A percentile compares a stretch with the other conserved stretches of the same genome.
Evolutionary conservation across 305 asterid genomes (phyloP).

Genomic region (Plantago lanceolata): DNA sequence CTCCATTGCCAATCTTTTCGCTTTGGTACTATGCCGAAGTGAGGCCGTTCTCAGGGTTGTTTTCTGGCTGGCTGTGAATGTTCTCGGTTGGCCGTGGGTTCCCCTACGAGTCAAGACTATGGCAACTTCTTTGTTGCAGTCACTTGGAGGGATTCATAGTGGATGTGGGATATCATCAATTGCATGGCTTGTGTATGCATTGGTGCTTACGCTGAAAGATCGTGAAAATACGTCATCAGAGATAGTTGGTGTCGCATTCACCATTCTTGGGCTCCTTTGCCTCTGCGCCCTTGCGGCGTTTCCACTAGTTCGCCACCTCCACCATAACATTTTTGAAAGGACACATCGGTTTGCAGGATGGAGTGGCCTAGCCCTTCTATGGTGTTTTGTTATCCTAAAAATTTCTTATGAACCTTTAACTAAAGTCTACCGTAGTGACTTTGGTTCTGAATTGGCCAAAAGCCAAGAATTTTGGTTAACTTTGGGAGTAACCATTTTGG

Average conservation of each 20-base stretch:
- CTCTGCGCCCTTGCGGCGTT: slow-evolving; percentile 51
- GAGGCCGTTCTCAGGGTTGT: slow-evolving; percentile 51
- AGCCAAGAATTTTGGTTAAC: slow-evolving; percentile 53
- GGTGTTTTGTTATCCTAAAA: slow-evolving; percentile 47
- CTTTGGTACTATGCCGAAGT: slow-evolving; percentile 59
- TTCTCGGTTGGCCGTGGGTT: slow-evolving; percentile 52
- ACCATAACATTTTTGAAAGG: slow-evolving; percentile 62
- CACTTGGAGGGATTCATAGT: slow-evolving; percentile 67
- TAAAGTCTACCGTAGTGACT: slow-evolving; percentile 31
- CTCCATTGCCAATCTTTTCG: slow-evolving; percentile 54
- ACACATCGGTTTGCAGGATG: slow-evolving; percentile 62
- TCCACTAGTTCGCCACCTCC: slow-evolving; percentile 68
- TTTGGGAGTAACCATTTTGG: slow-evolving; percentile 29
- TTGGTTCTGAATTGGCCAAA: slow-evolving; percentile 26
- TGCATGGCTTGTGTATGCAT: slow-evolving; percentile 54
- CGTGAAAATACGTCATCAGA: slow-evolving; percentile 39
- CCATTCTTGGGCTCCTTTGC: slow-evolving; percentile 46
- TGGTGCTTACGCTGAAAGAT: slow-evolving; percentile 41
- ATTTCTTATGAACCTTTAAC: slow-evolving; percentile 42
- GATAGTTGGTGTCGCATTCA: slow-evolving; percentile 38
- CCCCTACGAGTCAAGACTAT: slow-evolving; percentile 47
- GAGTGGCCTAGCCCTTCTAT: slow-evolving; percentile 44
- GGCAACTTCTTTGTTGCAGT: slow-evolving; percentile 49
- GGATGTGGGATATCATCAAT: slow-evolving; percentile 62
- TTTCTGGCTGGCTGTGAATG: slow-evolving; percentile 55